Conservation (phyloP, 352 stramenopile species). For the Phytophthora megakarya region DNA sequence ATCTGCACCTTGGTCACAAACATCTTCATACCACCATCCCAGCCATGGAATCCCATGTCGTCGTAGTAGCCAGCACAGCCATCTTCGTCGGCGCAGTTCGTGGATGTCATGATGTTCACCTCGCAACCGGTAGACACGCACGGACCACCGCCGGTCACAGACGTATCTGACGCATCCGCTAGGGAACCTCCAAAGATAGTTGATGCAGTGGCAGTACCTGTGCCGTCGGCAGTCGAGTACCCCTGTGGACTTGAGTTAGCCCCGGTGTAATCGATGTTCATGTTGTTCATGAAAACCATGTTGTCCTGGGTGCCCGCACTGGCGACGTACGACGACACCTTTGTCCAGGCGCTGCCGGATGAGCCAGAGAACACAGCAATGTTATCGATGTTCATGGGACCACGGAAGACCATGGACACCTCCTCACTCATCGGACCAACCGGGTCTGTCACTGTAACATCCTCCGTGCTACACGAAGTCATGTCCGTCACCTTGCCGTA, state of each 20-base stretch:
- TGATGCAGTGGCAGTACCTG: conserved; percentile 30
- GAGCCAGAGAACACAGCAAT: conserved; percentile 51
- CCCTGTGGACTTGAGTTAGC: conserved; percentile 54
- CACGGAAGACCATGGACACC: conserved; percentile 60
- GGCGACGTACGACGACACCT: conserved; percentile 50
- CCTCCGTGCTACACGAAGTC: conserved; percentile 39
- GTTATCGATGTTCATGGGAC: conserved; percentile 67
- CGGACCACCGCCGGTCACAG: conserved; percentile 44
- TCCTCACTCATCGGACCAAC: conserved; percentile 61
- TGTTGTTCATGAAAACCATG: conserved; percentile 70
- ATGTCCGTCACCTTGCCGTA: conserved; percentile 54
- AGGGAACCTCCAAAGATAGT: conserved; percentile 54
- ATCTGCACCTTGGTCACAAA: conserved; percentile 80
- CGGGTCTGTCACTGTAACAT: conserved; percentile 38
- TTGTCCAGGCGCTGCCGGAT: conserved; percentile 40
- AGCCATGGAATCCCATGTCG: conserved; percentile 70
- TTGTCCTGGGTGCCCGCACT: conserved; percentile 40
- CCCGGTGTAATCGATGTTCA: conserved; percentile 61
- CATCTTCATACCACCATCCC: conserved; percentile 77
- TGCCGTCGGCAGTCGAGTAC: conserved; percentile 42
- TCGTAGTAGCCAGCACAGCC: conserved; percentile 74
- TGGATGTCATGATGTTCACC: conserved; percentile 76
- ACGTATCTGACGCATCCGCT: conserved; percentile 53
- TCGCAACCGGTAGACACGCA: conserved; percentile 69
- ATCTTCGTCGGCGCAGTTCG: conserved; percentile 48